Percentiles rank a stretch among this genome's conserved stretches.
phyloP scores from a whole-genome alignment of 2,329 filamentous ascomycete genomes.

The Pseudogymnoascus pannorum region DNA sequence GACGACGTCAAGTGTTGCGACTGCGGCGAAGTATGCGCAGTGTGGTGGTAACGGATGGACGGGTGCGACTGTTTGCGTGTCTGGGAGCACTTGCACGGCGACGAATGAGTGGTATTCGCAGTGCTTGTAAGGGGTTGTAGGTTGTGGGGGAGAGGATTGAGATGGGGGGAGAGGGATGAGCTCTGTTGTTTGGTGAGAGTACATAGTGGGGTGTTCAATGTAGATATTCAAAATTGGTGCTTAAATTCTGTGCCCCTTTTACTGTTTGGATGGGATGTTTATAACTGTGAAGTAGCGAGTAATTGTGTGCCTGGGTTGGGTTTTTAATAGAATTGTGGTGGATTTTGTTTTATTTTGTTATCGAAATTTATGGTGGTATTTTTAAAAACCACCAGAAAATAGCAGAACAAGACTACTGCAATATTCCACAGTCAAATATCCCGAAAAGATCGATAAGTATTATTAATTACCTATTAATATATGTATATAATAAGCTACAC shows the following conservation, averaged over 20 bases:
- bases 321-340: too few relatives aligned
- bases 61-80: slow-evolving; percentile 24
- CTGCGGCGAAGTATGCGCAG: slow-evolving; percentile 24
- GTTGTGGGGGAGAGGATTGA: background rate
- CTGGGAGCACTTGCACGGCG: slow-evolving; percentile 20
- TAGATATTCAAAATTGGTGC: background rate
- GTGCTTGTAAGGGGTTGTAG: background rate
- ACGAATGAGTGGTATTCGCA: slow-evolving; percentile 15
- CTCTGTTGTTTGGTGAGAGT: background rate
- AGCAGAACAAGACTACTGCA: too few relatives aligned
- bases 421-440: too few relatives aligned
- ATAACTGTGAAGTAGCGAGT: background rate
- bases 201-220: background rate
- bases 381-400: too few relatives aligned
- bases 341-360: too few relatives aligned
- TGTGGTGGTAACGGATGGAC: slow-evolving; percentile 29
- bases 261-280: background rate
- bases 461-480: too few relatives aligned
- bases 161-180: background rate
- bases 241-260: too few relatives aligned
- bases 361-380: too few relatives aligned
- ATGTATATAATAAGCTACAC: background rate
- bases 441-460: too few relatives aligned
- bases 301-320: too few relatives aligned
- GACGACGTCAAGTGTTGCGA: background rate